Percentiles rank a stretch among this genome's conserved stretches.
These are phyloP conservation scores for Garcia nutans DNA, from an alignment of 345 rosid genomes.

Conservation along the genomic window DNA sequence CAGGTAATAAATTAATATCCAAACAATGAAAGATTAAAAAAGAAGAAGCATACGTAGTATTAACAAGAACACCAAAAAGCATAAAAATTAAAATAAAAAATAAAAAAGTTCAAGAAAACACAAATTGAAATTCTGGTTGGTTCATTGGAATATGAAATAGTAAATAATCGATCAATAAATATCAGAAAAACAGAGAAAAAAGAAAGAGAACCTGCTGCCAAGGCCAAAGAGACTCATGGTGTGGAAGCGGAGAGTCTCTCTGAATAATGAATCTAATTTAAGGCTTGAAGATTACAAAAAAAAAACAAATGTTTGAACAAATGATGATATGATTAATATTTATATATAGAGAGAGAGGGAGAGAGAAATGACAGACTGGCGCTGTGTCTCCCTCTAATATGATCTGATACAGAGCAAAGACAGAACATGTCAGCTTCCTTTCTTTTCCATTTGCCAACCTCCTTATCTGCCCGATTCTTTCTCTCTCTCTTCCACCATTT, in stretches of 20 bases:
- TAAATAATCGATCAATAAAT: not conserved
- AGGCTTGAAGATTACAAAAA: not conserved
- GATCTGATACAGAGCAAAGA: too few relatives aligned
- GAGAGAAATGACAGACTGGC: slow-evolving; percentile 37
- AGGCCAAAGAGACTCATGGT: slow-evolving; percentile 60
- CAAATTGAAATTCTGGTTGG: too few relatives aligned
- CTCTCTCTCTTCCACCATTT: not conserved
- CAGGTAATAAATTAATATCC: too few relatives aligned
- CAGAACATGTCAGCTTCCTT: slow-evolving; percentile 1
- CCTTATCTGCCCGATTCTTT: slow-evolving; percentile 22
- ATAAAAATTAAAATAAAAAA: too few relatives aligned
- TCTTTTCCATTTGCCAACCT: slow-evolving; percentile 4
- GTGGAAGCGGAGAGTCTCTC: slow-evolving; percentile 1
- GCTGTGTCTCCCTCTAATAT: not conserved
- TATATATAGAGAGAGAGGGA: not conserved
- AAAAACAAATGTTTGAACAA: slow-evolving; percentile 8
- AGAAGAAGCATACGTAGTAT: too few relatives aligned
- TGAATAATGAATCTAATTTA: too few relatives aligned
- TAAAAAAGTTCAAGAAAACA: too few relatives aligned
- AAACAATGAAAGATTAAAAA: not conserved
- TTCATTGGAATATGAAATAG: not conserved
- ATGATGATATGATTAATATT: not conserved
- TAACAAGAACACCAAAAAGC: not conserved
- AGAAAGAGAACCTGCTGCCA: slow-evolving; percentile 39
- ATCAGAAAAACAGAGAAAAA: not conserved